Conservation (phyloP, 2,329 filamentous ascomycete species). For the Pyricularia sp. region DNA sequence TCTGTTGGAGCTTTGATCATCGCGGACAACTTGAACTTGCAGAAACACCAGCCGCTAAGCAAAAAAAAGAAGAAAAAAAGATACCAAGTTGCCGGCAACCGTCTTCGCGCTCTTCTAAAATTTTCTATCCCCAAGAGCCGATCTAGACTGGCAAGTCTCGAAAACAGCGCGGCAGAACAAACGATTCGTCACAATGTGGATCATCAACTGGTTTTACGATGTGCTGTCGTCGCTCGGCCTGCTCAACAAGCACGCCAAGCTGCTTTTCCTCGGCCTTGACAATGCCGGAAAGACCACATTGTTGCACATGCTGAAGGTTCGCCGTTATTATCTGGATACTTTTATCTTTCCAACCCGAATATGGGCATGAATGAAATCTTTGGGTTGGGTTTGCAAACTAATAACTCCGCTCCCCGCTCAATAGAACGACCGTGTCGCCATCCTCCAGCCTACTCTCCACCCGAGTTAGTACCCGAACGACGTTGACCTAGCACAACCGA, state of each 20-base stretch:
- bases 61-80: not conserved
- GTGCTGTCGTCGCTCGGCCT: constrained; percentile 78
- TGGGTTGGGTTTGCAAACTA: not conserved
- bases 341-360: not conserved
- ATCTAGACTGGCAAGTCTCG: not conserved
- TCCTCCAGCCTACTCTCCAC: constrained; percentile 83
- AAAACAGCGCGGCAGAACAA: not conserved
- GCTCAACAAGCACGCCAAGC: constrained; percentile 92
- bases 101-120: not conserved
- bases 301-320: constrained; percentile 88
- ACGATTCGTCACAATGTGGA: constrained; percentile 62
- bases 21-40: not conserved
- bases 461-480: constrained; percentile 54
- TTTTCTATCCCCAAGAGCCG: not conserved
- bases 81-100: not conserved
- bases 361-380: not conserved
- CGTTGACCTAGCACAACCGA: not conserved
- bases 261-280: constrained; percentile 86
- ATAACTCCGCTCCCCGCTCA: constrained; percentile 6
- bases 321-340: constrained; percentile 17
- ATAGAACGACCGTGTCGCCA: constrained; percentile 86
- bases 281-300: constrained; percentile 93
- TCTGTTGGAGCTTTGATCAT: not conserved
- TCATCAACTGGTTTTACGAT: constrained; percentile 95
- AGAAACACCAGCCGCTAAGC: not conserved